Evolutionary conservation across 345 rosid species (phyloP), one percentile per base, ranked within the genome.

Genomic region (Gossypium turneri): DNA sequence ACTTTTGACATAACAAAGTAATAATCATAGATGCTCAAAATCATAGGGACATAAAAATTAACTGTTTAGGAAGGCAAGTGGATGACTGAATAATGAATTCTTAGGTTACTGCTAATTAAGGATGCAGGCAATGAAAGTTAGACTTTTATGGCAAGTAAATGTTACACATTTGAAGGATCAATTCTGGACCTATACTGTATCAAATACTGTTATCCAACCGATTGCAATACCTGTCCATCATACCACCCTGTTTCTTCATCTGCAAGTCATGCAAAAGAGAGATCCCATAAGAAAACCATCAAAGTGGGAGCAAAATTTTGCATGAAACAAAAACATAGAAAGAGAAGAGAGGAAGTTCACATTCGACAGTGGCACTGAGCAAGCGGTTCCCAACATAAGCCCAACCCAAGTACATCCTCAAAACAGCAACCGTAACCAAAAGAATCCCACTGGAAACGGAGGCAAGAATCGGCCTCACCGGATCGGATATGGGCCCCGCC

Each of bases 161-260:
- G 7, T 34, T 5, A 34, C 41, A 34, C 7, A 34, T 34, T 34
- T 34, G 41, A 34, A 34, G 41, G 41, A 34, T 34, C 41, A 34
- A 34, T 34, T 34, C 41, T 34, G 41, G 7, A 34, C 41, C 41
- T 34, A 34, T 34, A 34, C 41, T 34, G 41, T 34, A 34, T 5
- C 7, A 34, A 34, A 34, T 34, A 34, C 1, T 34, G 41, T 4
- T 34, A 34, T 5, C 41, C 41, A 34, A 4, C 41, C 41, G 7
- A 34, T 34, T 34, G 7, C 34, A 45, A 72, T 82, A 92, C 98
- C 98, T 89, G 97, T 63, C 98, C 97, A 84, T 94, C 98, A 51
- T 90, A 94, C 97, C 98, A 92, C 16, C 98, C 98, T 0, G 97
- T 94, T 83, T 94, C 98, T 84, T 92, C 98, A 84, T 94, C 95